Evolutionary conservation across 108 stramenopile species (phyloP).

Genomic region (Fragilariopsis cylindrus): DNA sequence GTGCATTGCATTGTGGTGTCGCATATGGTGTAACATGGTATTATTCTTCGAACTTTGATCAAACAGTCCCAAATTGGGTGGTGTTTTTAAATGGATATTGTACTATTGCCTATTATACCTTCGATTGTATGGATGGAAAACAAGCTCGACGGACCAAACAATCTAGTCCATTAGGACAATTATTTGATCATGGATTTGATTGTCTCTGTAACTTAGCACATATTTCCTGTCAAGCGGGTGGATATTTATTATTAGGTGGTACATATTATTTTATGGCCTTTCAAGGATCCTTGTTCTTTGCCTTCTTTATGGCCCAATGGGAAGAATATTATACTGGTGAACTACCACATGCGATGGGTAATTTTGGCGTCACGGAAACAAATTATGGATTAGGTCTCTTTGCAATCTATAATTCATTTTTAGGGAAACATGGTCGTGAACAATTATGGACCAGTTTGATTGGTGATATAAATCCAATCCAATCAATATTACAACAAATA

Average conservation of each 20-base stretch:
- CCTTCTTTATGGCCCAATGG: slow-evolving; percentile 95
- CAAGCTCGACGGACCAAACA: slow-evolving; percentile 79
- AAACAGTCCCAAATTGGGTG: slow-evolving; percentile 67
- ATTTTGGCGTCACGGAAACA: slow-evolving; percentile 84
- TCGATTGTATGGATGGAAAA: slow-evolving; percentile 91
- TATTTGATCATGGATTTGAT: slow-evolving; percentile 98
- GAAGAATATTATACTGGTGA: slow-evolving; percentile 93
- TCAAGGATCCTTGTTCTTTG: slow-evolving; percentile 75
- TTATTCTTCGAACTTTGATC: slow-evolving; percentile 46
- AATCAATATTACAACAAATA: background rate
- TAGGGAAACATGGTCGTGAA: slow-evolving; percentile 48
- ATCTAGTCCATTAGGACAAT: slow-evolving; percentile 81
- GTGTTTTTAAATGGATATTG: slow-evolving; percentile 56
- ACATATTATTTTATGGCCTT: slow-evolving; percentile 51
- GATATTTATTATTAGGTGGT: slow-evolving; percentile 48
- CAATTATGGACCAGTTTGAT: slow-evolving; percentile 39
- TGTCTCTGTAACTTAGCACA: slow-evolving; percentile 82
- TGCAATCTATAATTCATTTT: background rate
- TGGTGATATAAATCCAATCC: background rate
- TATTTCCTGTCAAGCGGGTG: slow-evolving; percentile 48
- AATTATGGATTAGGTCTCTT: slow-evolving; percentile 49
- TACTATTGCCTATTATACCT: slow-evolving; percentile 63
- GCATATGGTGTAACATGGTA: slow-evolving; percentile 43
- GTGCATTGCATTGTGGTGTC: slow-evolving; percentile 63
- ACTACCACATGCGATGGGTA: slow-evolving; percentile 69